A percentile compares a stretch with the other conserved stretches of the same genome.
Conservation (phyloP, 495 filamentous ascomycete genomes). For the Oidiodendron maius region DNA sequence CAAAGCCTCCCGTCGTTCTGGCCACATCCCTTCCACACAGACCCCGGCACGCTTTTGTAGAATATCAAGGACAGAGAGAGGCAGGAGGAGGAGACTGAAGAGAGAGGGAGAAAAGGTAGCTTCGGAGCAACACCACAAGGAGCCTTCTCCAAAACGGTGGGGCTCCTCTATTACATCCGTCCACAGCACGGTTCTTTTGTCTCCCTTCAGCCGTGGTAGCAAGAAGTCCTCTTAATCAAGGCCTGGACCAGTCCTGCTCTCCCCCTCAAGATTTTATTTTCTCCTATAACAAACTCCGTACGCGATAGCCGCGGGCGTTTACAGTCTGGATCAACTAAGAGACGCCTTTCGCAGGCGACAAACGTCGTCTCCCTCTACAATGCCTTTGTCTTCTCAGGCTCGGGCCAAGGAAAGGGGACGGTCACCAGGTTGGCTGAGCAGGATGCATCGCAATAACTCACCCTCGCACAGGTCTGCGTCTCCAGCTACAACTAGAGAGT, state of each 20-base stretch:
- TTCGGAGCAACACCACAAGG: too few species aligned
- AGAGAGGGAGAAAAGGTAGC: background rate
- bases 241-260: background rate
- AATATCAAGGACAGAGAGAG: too few species aligned
- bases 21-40: too few species aligned
- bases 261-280: too few species aligned
- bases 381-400: too few species aligned
- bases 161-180: too few species aligned
- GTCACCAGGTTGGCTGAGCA: slow-evolving; percentile 20
- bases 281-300: background rate
- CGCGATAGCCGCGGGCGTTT: background rate
- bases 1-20: too few species aligned
- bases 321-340: slow-evolving; percentile 24
- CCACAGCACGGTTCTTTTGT: background rate
- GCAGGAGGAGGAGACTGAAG: background rate
- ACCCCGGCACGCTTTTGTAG: too few species aligned
- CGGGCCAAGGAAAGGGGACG: slow-evolving; percentile 10
- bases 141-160: too few species aligned
- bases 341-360: slow-evolving; percentile 18
- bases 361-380: slow-evolving; percentile 20
- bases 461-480: slow-evolving; percentile 16
- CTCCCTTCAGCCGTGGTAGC: background rate
- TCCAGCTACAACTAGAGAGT: background rate
- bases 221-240: background rate
- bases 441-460: slow-evolving; percentile 15